Base-by-base conservation (phyloP, 164 flowering plant species). In the Euptelea pleiosperma region DNA sequence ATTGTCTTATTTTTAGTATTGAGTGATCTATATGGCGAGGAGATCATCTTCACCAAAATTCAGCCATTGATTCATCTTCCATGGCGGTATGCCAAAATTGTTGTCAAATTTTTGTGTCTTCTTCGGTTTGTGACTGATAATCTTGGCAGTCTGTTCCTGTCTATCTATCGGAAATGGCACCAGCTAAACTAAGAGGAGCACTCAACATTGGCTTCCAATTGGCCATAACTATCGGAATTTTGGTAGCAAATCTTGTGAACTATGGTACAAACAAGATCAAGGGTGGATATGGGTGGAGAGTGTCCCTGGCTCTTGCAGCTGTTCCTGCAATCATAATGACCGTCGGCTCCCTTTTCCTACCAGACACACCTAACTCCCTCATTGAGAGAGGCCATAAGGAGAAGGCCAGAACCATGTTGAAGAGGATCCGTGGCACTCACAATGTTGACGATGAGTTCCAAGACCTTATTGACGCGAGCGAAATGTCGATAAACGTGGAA, bases 301-400 rank as follows among this genome's bases (percentile, higher is more conserved):
- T 56, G 10, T 64, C 67, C 0, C 35, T 64, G 31, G 61, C 21
- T 8, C 28, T 64, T 18, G 68, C 62, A 0, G 68, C 57, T 3
- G 63, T 65, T 3, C 71, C 66, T 1, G 71, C 62, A 6, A 18
- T 56, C 36, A 24, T 67, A 47, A 67, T 67, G 71, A 42, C 62
- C 4, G 8, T 62, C 4, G 66, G 71, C 12, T 50, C 71, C 11
- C 2, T 61, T 26, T 31, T 49, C 37, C 62, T 67, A 9, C 58
- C 66, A 2, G 71, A 67, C 52, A 67, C 71, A 16, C 71, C 71
- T 57, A 65, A 65, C 52, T 57, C 63, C 36, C 68, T 65, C 28
- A 58, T 65, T 16, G 68, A 65, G 25, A 48, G 62, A 4, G 58
- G 62, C 28, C 50, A 65, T 12, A 15, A 4, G 19, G 68, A 65